Evolutionary conservation across 257 asterid genomes (phyloP), one percentile per base, ranked within the genome.

Genomic region (Lantana camara): DNA sequence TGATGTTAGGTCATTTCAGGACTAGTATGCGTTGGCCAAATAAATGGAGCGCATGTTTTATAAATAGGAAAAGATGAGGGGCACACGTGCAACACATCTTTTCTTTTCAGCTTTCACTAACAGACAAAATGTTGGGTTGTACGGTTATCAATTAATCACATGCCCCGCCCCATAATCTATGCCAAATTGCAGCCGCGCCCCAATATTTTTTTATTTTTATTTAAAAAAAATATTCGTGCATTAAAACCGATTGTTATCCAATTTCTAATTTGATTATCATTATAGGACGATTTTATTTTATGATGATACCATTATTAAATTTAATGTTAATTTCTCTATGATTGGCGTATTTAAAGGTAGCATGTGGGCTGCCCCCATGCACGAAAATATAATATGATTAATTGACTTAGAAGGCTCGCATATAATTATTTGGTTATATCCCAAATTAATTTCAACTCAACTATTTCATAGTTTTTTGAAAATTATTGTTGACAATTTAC

Each of bases 51-150:
- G 68, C 68, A 64, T 63, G 72, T 44, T 64, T 68, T 68, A 12
- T 22, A 57, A 63, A 44, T 68, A 68, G 35, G 19, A 19, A 45
- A 70, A 44, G 15, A 35, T 57, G 58, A 50, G 60, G 66, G 77
- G 59, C 80, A 70, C 83, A 70, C 83, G 83, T 73, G 80, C 70
- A 70, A 55, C 30, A 34, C 19, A 17, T 63, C 60, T 27, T 15
- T 17, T n/a, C 5, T 27, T 27, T 27, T 61, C 8, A 59, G 24
- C 60, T 29, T 44, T 68, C 38, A 7, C 22, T 1, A 49, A 40
- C 68, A 57, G 85, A 75, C 81, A 76, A 76, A 66, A 32, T 1
- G 52, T 9, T n/a, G 63, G 58, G 80, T 47, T 75, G 83, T 78
- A 75, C 74, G 79, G 66, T 65, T 13, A 20, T 68, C 52, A 54